Percentiles rank a stretch among this genome's conserved stretches.
Conservation (phyloP, 148 eudicot genomes). For the Chenopodium quinoa region DNA sequence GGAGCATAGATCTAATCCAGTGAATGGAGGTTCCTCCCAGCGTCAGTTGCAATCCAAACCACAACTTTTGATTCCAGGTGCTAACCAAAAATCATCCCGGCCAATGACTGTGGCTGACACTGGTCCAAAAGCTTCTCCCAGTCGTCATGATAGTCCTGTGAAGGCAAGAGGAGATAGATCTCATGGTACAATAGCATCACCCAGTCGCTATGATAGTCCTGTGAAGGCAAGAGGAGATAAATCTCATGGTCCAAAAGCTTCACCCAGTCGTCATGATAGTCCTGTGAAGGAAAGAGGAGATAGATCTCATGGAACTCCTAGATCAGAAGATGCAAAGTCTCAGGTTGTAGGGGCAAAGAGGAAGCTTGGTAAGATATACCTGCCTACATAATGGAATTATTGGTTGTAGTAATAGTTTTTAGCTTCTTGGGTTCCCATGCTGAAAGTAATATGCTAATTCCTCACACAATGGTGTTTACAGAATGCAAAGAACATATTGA, state of each 20-base stretch:
- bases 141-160: slow-evolving; percentile 29
- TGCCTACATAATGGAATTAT: slow-evolving; percentile 1
- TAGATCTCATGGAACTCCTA: slow-evolving; percentile 34
- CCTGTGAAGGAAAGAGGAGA: slow-evolving; percentile 37
- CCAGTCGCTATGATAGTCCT: slow-evolving; percentile 30
- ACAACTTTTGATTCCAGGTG: slow-evolving; percentile 54
- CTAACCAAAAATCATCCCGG: slow-evolving; percentile 37
- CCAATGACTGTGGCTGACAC: slow-evolving; percentile 34
- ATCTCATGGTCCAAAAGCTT: neutral
- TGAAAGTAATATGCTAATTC: slow-evolving; percentile 4
- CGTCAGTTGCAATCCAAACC: slow-evolving; percentile 48
- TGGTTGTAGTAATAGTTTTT: neutral
- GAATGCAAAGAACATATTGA: slow-evolving; percentile 72
- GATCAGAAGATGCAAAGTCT: slow-evolving; percentile 33
- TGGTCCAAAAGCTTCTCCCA: slow-evolving; percentile 30
- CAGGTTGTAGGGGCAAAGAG: slow-evolving; percentile 58
- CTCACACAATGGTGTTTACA: slow-evolving; percentile 33
- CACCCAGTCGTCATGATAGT: slow-evolving; percentile 26
- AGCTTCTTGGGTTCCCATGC: slow-evolving; percentile 5
- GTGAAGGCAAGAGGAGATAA: slow-evolving; percentile 33
- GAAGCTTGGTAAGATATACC: slow-evolving; percentile 59
- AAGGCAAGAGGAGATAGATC: slow-evolving; percentile 42
- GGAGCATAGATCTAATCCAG: slow-evolving; percentile 53
- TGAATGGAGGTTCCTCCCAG: slow-evolving; percentile 33
- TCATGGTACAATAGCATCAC: slow-evolving; percentile 28